Evolutionary conservation across 306 rosid species (phyloP), one percentile per base, ranked within the genome.

Genomic region (Glycine tomentella): DNA sequence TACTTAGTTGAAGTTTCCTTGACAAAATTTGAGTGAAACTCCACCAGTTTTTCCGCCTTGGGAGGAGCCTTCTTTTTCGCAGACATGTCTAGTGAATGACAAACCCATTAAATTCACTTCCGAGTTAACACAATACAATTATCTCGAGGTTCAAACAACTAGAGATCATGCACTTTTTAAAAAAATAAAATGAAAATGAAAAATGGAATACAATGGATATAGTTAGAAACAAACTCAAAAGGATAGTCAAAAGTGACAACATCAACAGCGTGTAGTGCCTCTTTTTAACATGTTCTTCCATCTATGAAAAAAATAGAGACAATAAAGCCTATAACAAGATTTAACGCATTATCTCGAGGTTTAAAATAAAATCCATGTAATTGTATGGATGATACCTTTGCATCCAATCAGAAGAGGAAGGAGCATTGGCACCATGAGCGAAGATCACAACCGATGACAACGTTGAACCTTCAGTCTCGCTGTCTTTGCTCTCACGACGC

Each of bases 381-480:
- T n/a, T n/a, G n/a, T n/a, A n/a, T n/a, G 38, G 38, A 34, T 34
- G 38, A 1, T 34, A 92, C 98, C 97, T 89, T 81, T 83, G 79
- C 91, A 95, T 92, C 97, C 97, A 95, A 52, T 87, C 97, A 45
- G 97, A 95, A 63, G 97, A 87, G 69, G 98, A 94, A 67, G 98
- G 93, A 86, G 95, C 94, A 42, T 95, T 95, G 2, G 97, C 97
- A 44, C 97, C 98, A 67, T 91, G 97, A 86, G 98, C 94, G 74
- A 95, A 91, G 81, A 92, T 83, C 17, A 92, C 97, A 61, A 91
- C 95, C 20, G 97, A 97, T 31, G 90, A 82, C 75, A 75, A 45
- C 78, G 81, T 16, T 6, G 88, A 69, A 3, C 86, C 52, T 77
- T 88, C 85, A 64, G 5, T 38, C 42, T 77, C 67, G 20, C 16